A percentile compares a stretch with the other conserved stretches of the same genome.
Conservation (phyloP, 2,329 filamentous ascomycete genomes). For the Sporothrix curviconia region DNA sequence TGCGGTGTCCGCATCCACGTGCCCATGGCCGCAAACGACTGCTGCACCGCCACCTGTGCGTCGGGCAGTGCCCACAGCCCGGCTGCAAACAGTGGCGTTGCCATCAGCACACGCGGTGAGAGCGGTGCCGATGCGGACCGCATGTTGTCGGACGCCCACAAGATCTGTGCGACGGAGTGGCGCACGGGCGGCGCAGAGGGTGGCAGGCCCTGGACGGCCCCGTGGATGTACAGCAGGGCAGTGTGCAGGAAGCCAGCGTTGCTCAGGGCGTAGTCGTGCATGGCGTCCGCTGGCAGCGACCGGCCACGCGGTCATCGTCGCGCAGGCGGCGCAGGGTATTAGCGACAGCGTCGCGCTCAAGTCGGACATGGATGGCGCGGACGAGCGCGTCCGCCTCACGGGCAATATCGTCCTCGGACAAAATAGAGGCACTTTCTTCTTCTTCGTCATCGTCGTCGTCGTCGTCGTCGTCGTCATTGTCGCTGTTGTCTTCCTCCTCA, state of each 20-base stretch:
- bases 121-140: conserved; percentile 8
- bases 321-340: background rate
- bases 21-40: conserved; percentile 8
- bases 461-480: background rate
- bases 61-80: conserved; percentile 9
- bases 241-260: conserved; percentile 16
- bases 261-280: conserved; percentile 17
- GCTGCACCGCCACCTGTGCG: background rate
- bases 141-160: conserved; percentile 14
- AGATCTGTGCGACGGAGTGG: conserved; percentile 13
- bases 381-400: conserved; percentile 11
- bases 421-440: background rate
- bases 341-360: conserved; percentile 4
- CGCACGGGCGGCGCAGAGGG: conserved; percentile 9
- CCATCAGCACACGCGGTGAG: conserved; percentile 16
- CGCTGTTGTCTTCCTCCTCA: background rate
- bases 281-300: conserved; percentile 6
- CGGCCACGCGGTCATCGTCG: background rate
- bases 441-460: background rate
- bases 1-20: conserved; percentile 14
- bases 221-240: conserved; percentile 13
- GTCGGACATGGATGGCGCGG: conserved; percentile 4
- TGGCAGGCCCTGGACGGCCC: conserved; percentile 8
- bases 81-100: conserved; percentile 12
- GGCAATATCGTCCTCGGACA: conserved; percentile 12